phyloP scores from a whole-genome alignment of 1,284 basidiomycete genomes.

The Ceratorhiza oryzae-sativae region DNA sequence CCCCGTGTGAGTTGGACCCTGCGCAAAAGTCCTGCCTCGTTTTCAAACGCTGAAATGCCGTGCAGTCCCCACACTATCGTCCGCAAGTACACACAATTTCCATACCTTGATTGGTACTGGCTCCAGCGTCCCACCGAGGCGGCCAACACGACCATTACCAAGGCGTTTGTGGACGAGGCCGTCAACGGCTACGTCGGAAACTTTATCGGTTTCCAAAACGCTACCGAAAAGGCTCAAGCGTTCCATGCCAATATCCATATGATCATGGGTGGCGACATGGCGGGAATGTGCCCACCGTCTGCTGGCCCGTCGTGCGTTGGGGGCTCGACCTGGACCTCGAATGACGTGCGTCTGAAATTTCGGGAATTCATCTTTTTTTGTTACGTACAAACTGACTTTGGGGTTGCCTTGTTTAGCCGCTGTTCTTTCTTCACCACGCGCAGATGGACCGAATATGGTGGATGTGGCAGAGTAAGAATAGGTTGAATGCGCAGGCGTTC shows the following conservation, averaged over 20 bases:
- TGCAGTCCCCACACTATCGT: constrained; percentile 20
- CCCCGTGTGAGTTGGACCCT: constrained; percentile 19
- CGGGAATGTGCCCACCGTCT: constrained; percentile 33
- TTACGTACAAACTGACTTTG: constrained; percentile 17
- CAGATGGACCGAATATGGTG: constrained; percentile 36
- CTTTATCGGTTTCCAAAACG: constrained; percentile 38
- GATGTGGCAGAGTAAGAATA: constrained; percentile 32
- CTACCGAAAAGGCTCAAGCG: constrained; percentile 36
- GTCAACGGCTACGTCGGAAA: constrained; percentile 36
- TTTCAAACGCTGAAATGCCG: neutral
- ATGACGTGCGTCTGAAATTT: constrained; percentile 29
- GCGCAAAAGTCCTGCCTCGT: neutral
- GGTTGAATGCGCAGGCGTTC: constrained; percentile 24
- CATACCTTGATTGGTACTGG: constrained; percentile 38
- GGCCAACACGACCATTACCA: constrained; percentile 33
- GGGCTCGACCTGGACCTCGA: constrained; percentile 36
- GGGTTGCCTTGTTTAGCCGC: constrained; percentile 18
- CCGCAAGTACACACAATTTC: constrained; percentile 26
- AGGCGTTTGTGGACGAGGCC: constrained; percentile 28
- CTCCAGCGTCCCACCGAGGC: constrained; percentile 31
- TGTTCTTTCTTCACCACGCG: constrained; percentile 37
- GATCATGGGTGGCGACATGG: constrained; percentile 36
- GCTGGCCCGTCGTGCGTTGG: constrained; percentile 28
- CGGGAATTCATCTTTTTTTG: neutral
- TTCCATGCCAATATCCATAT: constrained; percentile 38